These are phyloP conservation scores for Macroventuria anomochaeta DNA, from an alignment of 2,329 filamentous ascomycete genomes.

Conservation along the genomic window DNA sequence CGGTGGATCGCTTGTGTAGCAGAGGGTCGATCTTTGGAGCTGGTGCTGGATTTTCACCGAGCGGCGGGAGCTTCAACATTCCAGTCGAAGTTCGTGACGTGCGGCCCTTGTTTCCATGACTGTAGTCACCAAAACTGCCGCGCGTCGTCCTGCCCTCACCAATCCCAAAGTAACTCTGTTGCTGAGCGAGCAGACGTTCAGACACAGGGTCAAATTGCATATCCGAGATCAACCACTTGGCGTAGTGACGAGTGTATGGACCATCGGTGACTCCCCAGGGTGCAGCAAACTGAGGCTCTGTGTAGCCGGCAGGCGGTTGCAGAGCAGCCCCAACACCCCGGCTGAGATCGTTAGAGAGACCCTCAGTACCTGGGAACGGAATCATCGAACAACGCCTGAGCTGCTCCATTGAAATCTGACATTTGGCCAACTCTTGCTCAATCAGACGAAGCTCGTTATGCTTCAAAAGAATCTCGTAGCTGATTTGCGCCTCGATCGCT, in stretches of 20 bases:
- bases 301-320: conserved; percentile 65
- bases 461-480: conserved; percentile 89
- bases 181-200: conserved; percentile 44
- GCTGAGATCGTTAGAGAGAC: conserved; percentile 72
- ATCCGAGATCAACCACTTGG: conserved; percentile 93
- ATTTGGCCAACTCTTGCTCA: conserved; percentile 95
- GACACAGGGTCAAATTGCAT: conserved; percentile 73
- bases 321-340: conserved; percentile 76
- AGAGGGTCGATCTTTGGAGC: conserved; percentile 78
- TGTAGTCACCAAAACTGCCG: conserved; percentile 69
- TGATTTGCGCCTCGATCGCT: conserved; percentile 83
- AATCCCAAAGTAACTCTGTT: conserved; percentile 46
- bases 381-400: conserved; percentile 90
- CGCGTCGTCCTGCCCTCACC: conserved; percentile 79
- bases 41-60: conserved; percentile 52
- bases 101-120: conserved; percentile 59
- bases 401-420: conserved; percentile 91
- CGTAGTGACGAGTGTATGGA: conserved; percentile 92
- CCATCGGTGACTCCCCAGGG: conserved; percentile 92
- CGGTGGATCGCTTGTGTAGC: conserved; percentile 79
- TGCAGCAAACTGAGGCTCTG: conserved; percentile 77
- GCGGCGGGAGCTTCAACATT: conserved; percentile 51
- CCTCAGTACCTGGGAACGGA: conserved; percentile 78
- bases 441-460: conserved; percentile 93
- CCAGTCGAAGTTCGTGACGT: conserved; percentile 65